Evolutionary conservation across 2,329 filamentous ascomycete genomes (phyloP).

Genomic region (Hypoxylon sp.): DNA sequence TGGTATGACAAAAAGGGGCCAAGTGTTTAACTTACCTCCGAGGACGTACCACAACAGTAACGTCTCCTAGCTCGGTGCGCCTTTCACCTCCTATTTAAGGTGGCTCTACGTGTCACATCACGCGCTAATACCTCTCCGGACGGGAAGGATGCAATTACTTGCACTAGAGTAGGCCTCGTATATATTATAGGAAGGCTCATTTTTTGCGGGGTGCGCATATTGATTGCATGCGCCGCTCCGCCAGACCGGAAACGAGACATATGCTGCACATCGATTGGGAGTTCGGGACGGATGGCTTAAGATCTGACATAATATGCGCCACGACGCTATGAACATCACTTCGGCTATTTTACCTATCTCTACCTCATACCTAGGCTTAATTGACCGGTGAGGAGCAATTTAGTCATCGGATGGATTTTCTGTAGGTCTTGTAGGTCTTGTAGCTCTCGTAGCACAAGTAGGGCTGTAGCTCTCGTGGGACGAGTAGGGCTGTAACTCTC

Average conservation of each 20-base stretch:
- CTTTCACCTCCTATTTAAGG: constrained; percentile 8
- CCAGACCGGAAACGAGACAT: constrained; percentile 38
- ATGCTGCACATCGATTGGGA: constrained; percentile 35
- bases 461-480: constrained; percentile 2
- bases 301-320: constrained; percentile 44
- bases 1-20: constrained; percentile 18
- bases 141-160: constrained; percentile 24
- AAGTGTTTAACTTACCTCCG: constrained; percentile 11
- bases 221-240: constrained; percentile 37
- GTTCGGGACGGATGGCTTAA: constrained; percentile 36
- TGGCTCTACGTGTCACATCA: constrained; percentile 15
- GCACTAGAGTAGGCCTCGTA: constrained; percentile 24
- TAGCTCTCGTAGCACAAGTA: not conserved
- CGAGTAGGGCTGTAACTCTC: constrained; percentile 6
- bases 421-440: constrained; percentile 3
- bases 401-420: constrained; percentile 13
- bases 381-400: constrained; percentile 8
- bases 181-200: constrained; percentile 17
- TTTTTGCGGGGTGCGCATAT: constrained; percentile 38
- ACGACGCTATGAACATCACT: constrained; percentile 26
- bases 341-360: constrained; percentile 1
- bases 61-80: constrained; percentile 1
- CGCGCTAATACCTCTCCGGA: constrained; percentile 25
- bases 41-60: constrained; percentile 14
- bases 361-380: constrained; percentile 4